A percentile compares a stretch with the other conserved stretches of the same genome.
phyloP scores from a whole-genome alignment of 2,329 filamentous ascomycete genomes.

The Neoscytalidium dimidiatum region DNA sequence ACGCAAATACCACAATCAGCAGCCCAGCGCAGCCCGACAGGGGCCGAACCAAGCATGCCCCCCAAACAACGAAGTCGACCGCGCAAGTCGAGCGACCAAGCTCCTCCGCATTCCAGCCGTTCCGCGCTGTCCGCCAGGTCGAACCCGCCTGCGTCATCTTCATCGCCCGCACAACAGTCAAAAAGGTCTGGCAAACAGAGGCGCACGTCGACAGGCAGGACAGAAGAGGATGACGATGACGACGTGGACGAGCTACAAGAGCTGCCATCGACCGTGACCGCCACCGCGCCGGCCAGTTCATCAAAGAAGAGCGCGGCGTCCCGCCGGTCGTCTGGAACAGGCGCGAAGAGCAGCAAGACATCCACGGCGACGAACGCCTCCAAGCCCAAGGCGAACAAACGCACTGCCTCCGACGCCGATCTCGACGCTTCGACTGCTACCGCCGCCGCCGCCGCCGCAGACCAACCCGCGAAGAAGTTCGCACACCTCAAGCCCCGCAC shows the following conservation, averaged over 20 bases:
- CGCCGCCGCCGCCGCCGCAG: not conserved
- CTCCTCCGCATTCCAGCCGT: not conserved
- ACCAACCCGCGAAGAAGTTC: constrained; percentile 23
- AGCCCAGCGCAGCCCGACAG: not conserved
- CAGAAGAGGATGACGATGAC: not conserved
- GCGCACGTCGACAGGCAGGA: no score
- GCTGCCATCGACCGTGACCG: not conserved
- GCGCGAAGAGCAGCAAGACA: not conserved
- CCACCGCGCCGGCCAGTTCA: not conserved
- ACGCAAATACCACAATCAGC: not conserved
- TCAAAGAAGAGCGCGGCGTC: not conserved
- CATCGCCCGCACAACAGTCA: not conserved
- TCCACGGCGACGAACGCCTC: no score
- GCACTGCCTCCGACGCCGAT: not conserved
- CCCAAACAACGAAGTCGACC: not conserved
- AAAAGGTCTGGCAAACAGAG: not conserved
- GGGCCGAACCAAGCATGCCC: not conserved
- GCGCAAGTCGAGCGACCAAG: not conserved
- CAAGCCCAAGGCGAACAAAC: not conserved
- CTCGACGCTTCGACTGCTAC: not conserved
- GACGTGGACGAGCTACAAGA: not conserved
- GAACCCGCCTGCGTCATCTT: not conserved
- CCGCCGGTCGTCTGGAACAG: not conserved
- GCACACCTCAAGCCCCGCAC: constrained; percentile 36
- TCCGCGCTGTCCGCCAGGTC: not conserved